Percentiles rank a stretch among this genome's conserved stretches.
Conservation (phyloP, 2,329 filamentous ascomycete species). For the Colletotrichum salicis region DNA sequence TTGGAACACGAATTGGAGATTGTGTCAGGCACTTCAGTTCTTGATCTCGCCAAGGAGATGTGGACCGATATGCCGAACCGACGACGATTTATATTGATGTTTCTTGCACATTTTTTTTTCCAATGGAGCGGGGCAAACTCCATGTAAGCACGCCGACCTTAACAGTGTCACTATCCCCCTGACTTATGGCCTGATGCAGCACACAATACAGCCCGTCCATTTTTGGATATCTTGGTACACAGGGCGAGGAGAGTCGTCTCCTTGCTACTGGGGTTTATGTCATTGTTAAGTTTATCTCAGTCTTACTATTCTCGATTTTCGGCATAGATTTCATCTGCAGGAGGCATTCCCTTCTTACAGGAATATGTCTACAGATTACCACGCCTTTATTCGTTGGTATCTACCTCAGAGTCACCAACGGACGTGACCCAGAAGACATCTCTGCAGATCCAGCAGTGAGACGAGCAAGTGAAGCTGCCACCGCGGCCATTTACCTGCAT, state of each 20-base stretch:
- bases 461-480: conserved; percentile 50
- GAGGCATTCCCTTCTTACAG: conserved; percentile 46
- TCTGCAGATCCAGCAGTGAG: conserved; percentile 37
- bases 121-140: conserved; percentile 45
- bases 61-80: conserved; percentile 42
- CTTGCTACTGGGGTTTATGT: conserved; percentile 42
- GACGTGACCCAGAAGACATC: conserved; percentile 36
- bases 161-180: no score
- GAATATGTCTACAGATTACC: conserved; percentile 45
- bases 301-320: conserved; percentile 42
- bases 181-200: no score
- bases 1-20: conserved; percentile 48
- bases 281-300: conserved; percentile 43
- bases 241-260: conserved; percentile 39
- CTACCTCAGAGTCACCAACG: conserved; percentile 44
- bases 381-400: conserved; percentile 44
- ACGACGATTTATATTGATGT: conserved; percentile 45
- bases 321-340: conserved; percentile 45
- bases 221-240: conserved; percentile 43
- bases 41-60: conserved; percentile 48
- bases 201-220: conserved; percentile 44
- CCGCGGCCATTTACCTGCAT: conserved; percentile 55
- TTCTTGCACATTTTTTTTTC: conserved; percentile 41
- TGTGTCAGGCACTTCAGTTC: conserved; percentile 42
- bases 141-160: conserved; percentile 22